Conservation (phyloP, 176 grass and related monocot species). For the Musa acuminata region DNA sequence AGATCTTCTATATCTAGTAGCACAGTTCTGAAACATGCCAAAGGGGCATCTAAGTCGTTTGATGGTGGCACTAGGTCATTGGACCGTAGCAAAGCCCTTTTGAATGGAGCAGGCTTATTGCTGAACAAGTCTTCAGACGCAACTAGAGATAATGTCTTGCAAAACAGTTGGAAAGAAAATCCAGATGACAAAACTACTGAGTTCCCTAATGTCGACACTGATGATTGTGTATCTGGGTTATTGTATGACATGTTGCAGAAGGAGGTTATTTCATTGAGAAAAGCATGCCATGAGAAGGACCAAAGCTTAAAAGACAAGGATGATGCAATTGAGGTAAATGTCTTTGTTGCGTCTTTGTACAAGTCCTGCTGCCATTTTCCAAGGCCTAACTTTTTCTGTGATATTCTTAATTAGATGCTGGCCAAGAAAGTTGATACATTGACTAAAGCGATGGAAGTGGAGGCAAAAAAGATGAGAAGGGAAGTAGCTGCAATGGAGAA, state of each 20-base stretch:
- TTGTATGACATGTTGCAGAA: conserved; percentile 94
- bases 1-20: conserved; percentile 58
- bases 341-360: background rate
- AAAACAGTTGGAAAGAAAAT: conserved; percentile 30
- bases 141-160: conserved; percentile 43
- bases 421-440: conserved; percentile 95
- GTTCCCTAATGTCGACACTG: conserved; percentile 29
- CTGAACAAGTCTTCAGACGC: conserved; percentile 61
- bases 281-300: conserved; percentile 81
- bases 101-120: conserved; percentile 41
- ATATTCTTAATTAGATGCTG: conserved; percentile 47
- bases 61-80: conserved; percentile 70
- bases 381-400: conserved; percentile 4
- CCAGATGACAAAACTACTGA: conserved; percentile 46
- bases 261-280: conserved; percentile 81
- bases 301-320: conserved; percentile 93
- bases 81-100: conserved; percentile 41
- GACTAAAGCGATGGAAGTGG: conserved; percentile 89
- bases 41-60: conserved; percentile 87
- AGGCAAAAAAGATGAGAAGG: conserved; percentile 85
- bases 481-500: conserved; percentile 86
- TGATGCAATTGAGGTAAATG: conserved; percentile 73
- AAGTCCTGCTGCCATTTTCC: background rate
- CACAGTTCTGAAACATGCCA: conserved; percentile 78
- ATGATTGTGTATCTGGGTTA: conserved; percentile 70